These are phyloP conservation scores for Cordyceps militaris DNA, from an alignment of 2,329 filamentous ascomycete species.

Conservation along the genomic window DNA sequence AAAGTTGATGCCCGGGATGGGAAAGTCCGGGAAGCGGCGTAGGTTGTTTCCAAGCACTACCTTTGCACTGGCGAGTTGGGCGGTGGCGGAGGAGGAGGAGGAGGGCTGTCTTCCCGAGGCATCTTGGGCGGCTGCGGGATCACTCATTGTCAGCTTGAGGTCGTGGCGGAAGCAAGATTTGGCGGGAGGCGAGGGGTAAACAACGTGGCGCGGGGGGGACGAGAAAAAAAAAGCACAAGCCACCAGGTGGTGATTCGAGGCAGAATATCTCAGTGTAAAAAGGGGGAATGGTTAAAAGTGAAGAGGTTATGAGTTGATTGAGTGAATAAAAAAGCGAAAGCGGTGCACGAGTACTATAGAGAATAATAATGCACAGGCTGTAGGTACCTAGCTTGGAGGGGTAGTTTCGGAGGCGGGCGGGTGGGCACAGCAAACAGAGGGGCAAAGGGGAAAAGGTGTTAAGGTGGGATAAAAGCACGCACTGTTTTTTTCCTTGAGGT, in stretches of 20 bases:
- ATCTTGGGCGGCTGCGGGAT: slow-evolving; percentile 38
- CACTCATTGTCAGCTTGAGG: slow-evolving; percentile 20
- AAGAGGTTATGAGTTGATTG: slow-evolving; percentile 5
- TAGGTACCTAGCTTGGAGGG: slow-evolving; percentile 2
- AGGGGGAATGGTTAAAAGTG: not conserved
- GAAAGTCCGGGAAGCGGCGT: slow-evolving; percentile 87
- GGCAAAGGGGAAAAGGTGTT: not conserved
- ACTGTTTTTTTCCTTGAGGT: not conserved
- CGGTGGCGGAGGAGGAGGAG: slow-evolving; percentile 53
- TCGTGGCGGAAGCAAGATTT: not conserved
- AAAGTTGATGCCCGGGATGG: slow-evolving; percentile 85
- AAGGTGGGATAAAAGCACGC: slow-evolving; percentile 8
- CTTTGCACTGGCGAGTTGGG: slow-evolving; percentile 62
- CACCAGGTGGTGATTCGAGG: slow-evolving; percentile 4
- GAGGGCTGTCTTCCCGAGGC: slow-evolving; percentile 57
- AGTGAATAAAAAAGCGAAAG: slow-evolving; percentile 7
- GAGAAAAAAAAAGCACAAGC: not conserved
- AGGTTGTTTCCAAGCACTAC: slow-evolving; percentile 65
- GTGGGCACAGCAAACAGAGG: not conserved
- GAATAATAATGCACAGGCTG: not conserved
- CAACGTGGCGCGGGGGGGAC: not conserved
- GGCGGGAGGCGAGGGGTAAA: not conserved
- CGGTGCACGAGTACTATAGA: not conserved
- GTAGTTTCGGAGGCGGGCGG: not conserved
- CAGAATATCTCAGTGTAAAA: not conserved